Percentiles rank a stretch among this genome's conserved stretches.
Conservation (phyloP, 352 stramenopile genomes). For the Pythium dissotocum region DNA sequence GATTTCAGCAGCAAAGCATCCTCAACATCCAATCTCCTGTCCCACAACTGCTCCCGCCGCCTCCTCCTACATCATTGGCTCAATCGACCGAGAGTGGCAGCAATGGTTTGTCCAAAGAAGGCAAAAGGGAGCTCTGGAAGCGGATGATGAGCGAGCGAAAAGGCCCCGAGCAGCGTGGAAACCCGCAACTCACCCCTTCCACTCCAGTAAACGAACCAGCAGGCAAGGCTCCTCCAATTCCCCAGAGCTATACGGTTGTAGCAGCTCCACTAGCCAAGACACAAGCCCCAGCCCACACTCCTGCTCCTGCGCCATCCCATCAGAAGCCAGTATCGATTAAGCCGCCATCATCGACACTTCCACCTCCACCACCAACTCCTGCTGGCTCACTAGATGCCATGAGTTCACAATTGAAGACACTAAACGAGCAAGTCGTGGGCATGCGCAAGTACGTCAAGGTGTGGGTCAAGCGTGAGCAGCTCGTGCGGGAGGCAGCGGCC, state of each 20-base stretch:
- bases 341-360: neutral
- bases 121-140: conserved; percentile 72
- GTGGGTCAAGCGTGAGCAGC: conserved; percentile 73
- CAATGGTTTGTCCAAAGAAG: conserved; percentile 40
- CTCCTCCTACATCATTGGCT: neutral
- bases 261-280: neutral
- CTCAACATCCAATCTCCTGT: neutral
- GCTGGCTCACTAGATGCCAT: conserved; percentile 5
- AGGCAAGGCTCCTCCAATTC: neutral
- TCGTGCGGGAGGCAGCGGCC: conserved; percentile 44
- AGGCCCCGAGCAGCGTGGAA: conserved; percentile 31
- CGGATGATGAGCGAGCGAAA: conserved; percentile 54
- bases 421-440: conserved; percentile 49
- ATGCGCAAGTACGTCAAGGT: conserved; percentile 83
- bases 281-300: neutral
- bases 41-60: neutral
- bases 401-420: conserved; percentile 22
- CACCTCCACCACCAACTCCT: neutral
- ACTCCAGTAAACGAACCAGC: neutral
- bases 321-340: neutral
- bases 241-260: neutral
- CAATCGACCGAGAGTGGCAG: neutral
- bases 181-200: neutral
- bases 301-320: neutral
- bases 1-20: neutral